Evolutionary conservation across 164 flowering plant genomes (phyloP).

Genomic region (Kingdonia uniflora): DNA sequence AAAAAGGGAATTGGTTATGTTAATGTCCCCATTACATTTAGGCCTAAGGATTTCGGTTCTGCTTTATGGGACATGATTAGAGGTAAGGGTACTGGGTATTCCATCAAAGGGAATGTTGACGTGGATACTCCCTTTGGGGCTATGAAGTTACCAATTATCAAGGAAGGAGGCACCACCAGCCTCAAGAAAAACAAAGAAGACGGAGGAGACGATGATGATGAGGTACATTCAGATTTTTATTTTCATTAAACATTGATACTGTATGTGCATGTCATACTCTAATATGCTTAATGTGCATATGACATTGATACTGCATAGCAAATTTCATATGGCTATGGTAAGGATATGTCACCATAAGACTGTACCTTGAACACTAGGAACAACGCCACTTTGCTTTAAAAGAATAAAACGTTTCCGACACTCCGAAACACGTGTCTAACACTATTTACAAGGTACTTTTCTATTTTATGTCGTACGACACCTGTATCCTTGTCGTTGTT

Average conservation of each 20-base stretch:
- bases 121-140: slow-evolving; percentile 80
- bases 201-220: slow-evolving; percentile 46
- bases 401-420: too few species aligned
- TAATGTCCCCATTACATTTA: slow-evolving; percentile 63
- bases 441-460: too few species aligned
- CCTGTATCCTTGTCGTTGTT: too few species aligned
- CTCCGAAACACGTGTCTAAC: too few species aligned
- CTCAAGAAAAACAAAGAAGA: slow-evolving; percentile 64
- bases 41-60: slow-evolving; percentile 80
- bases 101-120: slow-evolving; percentile 57
- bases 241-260: not conserved
- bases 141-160: slow-evolving; percentile 69
- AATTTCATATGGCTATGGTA: too few species aligned
- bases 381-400: too few species aligned
- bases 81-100: slow-evolving; percentile 66
- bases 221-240: slow-evolving; percentile 6
- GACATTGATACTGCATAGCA: too few species aligned
- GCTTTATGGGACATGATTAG: slow-evolving; percentile 90
- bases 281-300: too few species aligned
- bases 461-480: too few species aligned
- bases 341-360: too few species aligned
- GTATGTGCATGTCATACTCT: too few species aligned
- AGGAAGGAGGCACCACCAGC: slow-evolving; percentile 68
- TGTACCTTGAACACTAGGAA: too few species aligned
- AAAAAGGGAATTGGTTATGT: slow-evolving; percentile 50